Percentiles rank a stretch among this genome's conserved stretches.
phyloP scores from a whole-genome alignment of 2,329 filamentous ascomycete genomes.

The Zasmidium cellare region DNA sequence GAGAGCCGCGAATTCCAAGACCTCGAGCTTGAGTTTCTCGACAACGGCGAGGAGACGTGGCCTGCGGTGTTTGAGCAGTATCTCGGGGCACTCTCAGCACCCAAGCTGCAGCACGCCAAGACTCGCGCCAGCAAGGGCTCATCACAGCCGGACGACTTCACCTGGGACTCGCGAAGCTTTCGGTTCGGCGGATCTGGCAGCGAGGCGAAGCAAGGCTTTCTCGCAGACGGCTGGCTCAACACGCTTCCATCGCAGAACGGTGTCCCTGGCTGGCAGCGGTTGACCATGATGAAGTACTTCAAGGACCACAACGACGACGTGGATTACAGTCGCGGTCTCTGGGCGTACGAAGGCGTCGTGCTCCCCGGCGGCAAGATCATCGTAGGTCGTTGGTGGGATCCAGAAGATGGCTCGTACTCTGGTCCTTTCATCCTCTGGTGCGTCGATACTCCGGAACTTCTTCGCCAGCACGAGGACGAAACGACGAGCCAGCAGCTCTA shows the following conservation, averaged over 20 bases:
- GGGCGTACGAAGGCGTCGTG: slow-evolving; percentile 52
- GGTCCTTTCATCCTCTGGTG: slow-evolving; percentile 47
- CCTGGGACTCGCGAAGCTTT: slow-evolving; percentile 20
- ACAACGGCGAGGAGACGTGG: slow-evolving; percentile 34
- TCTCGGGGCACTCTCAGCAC: slow-evolving; percentile 37
- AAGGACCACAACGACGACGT: slow-evolving; percentile 29
- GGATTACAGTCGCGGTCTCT: slow-evolving; percentile 37
- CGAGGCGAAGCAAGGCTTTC: slow-evolving; percentile 38
- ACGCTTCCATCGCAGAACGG: slow-evolving; percentile 48
- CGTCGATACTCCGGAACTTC: slow-evolving; percentile 5
- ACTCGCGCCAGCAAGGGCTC: slow-evolving; percentile 36
- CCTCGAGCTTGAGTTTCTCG: slow-evolving; percentile 23
- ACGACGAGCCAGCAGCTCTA: neutral
- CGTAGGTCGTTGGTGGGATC: slow-evolving; percentile 50
- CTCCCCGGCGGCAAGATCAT: slow-evolving; percentile 50
- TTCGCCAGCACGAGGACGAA: neutral
- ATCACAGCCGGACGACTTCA: slow-evolving; percentile 3
- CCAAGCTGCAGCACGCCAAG: slow-evolving; percentile 12
- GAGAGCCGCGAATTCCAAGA: slow-evolving; percentile 32
- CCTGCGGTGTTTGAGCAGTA: slow-evolving; percentile 41
- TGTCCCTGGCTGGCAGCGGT: slow-evolving; percentile 55
- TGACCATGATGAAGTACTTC: slow-evolving; percentile 57
- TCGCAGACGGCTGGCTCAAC: slow-evolving; percentile 50
- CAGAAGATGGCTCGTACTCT: slow-evolving; percentile 36
- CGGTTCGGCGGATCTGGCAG: slow-evolving; percentile 41